These are phyloP conservation scores for Cardamine occulta DNA, from an alignment of 345 rosid genomes.

Conservation along the genomic window DNA sequence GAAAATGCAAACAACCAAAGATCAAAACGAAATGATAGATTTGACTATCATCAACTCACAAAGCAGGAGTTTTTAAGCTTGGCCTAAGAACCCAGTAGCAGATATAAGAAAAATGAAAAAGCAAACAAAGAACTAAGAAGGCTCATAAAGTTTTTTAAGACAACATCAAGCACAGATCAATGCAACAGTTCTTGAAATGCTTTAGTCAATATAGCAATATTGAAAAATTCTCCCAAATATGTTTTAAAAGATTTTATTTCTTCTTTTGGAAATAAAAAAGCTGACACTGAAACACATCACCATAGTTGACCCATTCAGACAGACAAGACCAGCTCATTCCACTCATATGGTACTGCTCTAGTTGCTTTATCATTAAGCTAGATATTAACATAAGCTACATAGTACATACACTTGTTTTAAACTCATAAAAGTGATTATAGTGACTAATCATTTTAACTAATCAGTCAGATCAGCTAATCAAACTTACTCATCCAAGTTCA, in stretches of 20 bases:
- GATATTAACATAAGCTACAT: not conserved
- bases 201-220: not conserved
- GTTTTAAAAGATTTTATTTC: not conserved
- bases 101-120: not conserved
- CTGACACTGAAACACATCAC: conserved; percentile 21
- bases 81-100: not conserved
- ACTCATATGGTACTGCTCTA: not conserved
- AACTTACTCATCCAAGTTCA: not conserved
- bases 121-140: conserved; percentile 3
- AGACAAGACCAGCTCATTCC: conserved; percentile 30
- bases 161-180: conserved; percentile 12
- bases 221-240: not conserved
- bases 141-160: not conserved
- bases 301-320: conserved; percentile 29
- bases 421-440: conserved; percentile 2
- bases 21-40: conserved; percentile 4
- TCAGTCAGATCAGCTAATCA: not conserved
- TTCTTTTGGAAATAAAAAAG: conserved; percentile 18
- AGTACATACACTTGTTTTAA: not conserved
- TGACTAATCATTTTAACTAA: not conserved
- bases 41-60: not conserved
- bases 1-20: conserved; percentile 10
- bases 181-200: not conserved
- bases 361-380: conserved; percentile 25
- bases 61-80: not conserved